Conservation (phyloP, 768 basidiomycete genomes). For the Suillus occidentalis region DNA sequence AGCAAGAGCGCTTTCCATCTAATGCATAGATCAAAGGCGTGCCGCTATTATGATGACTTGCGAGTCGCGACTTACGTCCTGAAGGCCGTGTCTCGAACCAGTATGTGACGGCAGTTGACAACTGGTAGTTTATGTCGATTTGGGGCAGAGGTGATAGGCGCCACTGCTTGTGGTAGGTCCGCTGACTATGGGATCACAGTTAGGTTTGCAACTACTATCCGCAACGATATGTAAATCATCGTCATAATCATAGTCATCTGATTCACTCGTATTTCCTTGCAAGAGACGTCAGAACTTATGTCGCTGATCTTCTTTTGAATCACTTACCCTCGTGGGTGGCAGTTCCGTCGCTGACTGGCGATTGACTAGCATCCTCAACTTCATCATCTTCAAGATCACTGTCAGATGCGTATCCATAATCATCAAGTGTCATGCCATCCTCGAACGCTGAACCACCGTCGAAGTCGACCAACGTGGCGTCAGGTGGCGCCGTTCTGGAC, state of each 20-base stretch:
- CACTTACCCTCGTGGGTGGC: neutral
- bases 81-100: conserved; percentile 29
- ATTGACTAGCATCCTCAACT: neutral
- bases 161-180: neutral
- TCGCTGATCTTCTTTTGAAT: neutral
- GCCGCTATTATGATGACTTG: neutral
- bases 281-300: neutral
- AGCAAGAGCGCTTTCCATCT: conserved; percentile 41
- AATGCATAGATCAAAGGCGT: neutral
- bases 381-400: conserved; percentile 35
- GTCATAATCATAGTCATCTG: conserved; percentile 4
- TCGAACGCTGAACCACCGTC: conserved; percentile 12
- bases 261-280: conserved; percentile 13
- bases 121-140: neutral
- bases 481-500: conserved; percentile 12
- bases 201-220: conserved; percentile 11
- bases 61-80: conserved; percentile 27
- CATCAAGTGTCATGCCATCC: conserved; percentile 11
- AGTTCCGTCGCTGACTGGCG: neutral
- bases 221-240: conserved; percentile 1
- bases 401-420: conserved; percentile 34
- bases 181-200: neutral
- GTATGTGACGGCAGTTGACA: conserved; percentile 23
- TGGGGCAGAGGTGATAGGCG: conserved; percentile 6
- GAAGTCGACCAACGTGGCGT: conserved; percentile 18